phyloP scores from a whole-genome alignment of 192 early-diverging fungal species.

The Coemansia sp. region DNA sequence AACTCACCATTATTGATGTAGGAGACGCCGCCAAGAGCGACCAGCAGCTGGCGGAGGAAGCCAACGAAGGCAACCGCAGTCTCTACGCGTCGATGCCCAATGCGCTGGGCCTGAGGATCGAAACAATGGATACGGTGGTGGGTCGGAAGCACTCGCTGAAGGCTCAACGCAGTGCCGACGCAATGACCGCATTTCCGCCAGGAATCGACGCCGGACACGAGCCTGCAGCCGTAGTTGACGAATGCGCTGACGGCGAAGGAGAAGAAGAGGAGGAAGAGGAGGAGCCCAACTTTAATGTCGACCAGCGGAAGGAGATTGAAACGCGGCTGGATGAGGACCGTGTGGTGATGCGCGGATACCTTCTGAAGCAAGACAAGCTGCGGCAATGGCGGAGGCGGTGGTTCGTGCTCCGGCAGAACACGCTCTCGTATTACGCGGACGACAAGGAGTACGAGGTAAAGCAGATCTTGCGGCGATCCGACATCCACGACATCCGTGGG shows the following conservation, averaged over 20 bases:
- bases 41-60: not conserved
- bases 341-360: slow-evolving; percentile 45
- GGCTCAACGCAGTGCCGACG: slow-evolving; percentile 4
- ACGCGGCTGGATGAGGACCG: slow-evolving; percentile 40
- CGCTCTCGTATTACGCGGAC: slow-evolving; percentile 53
- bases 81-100: slow-evolving; percentile 2
- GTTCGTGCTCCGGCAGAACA: slow-evolving; percentile 56
- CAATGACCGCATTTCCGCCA: slow-evolving; percentile 25
- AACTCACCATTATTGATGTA: not conserved
- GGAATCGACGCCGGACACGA: slow-evolving; percentile 39
- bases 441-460: slow-evolving; percentile 54
- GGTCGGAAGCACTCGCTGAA: not conserved
- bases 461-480: slow-evolving; percentile 45
- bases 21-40: not conserved
- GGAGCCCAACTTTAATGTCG: slow-evolving; percentile 53
- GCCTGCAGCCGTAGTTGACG: slow-evolving; percentile 23
- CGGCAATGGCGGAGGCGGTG: slow-evolving; percentile 58
- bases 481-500: slow-evolving; percentile 46
- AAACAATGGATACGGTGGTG: slow-evolving; percentile 3
- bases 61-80: not conserved
- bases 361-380: slow-evolving; percentile 55
- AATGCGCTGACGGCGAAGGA: slow-evolving; percentile 20
- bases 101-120: slow-evolving; percentile 22
- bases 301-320: slow-evolving; percentile 51
- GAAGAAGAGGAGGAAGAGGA: slow-evolving; percentile 39